phyloP scores from a whole-genome alignment of 2,329 filamentous ascomycete genomes.

The Aspergillus sp. region DNA sequence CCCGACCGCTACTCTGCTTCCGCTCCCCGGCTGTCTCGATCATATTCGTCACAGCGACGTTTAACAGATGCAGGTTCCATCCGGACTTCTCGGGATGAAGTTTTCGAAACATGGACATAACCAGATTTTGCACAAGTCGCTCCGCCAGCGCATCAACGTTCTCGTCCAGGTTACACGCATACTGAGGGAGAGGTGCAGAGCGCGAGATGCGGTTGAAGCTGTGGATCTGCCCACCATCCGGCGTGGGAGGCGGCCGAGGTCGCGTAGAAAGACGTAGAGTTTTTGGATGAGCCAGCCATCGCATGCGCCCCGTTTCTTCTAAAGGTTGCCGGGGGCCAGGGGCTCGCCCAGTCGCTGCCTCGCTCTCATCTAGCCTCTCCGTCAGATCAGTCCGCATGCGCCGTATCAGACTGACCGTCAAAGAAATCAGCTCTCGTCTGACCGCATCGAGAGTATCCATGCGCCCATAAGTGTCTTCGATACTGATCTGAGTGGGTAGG shows the following conservation, averaged over 20 bases:
- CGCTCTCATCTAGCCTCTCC: conserved; percentile 47
- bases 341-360: background rate
- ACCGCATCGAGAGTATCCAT: conserved; percentile 66
- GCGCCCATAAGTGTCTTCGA: conserved; percentile 85
- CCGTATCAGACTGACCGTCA: conserved; percentile 69
- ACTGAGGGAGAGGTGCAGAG: conserved; percentile 70
- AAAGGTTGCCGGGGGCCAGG: background rate
- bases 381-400: conserved; percentile 78
- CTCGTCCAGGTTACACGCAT: conserved; percentile 66
- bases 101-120: conserved; percentile 72
- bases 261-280: conserved; percentile 80
- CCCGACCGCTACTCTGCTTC: conserved; percentile 61
- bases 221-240: conserved; percentile 56
- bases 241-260: conserved; percentile 54
- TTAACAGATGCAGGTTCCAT: conserved; percentile 82
- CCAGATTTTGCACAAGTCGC: conserved; percentile 65
- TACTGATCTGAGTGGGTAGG: conserved; percentile 84
- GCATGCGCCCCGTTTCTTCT: conserved; percentile 22
- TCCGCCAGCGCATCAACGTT: conserved; percentile 62
- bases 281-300: conserved; percentile 78
- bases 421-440: conserved; percentile 63
- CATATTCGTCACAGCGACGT: conserved; percentile 88
- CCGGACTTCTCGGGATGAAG: conserved; percentile 67
- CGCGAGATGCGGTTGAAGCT: conserved; percentile 71
- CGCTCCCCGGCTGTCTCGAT: conserved; percentile 54